These are phyloP conservation scores for Mesembryanthemum crystallinum DNA, from an alignment of 148 eudicot genomes.

Conservation along the genomic window DNA sequence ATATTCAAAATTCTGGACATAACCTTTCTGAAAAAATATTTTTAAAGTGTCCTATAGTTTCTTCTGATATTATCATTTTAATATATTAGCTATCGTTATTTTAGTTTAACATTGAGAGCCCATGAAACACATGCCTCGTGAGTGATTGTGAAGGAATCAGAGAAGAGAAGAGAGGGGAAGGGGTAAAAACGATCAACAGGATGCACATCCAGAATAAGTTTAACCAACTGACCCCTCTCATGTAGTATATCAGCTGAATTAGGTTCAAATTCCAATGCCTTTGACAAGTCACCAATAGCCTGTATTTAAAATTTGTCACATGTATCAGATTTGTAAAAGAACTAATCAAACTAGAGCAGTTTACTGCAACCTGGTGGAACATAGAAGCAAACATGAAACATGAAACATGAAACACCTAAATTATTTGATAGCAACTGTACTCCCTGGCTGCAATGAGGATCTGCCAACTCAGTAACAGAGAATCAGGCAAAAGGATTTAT, in stretches of 20 bases:
- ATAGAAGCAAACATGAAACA: neutral
- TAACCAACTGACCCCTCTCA: slow-evolving; percentile 74
- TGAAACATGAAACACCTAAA: neutral
- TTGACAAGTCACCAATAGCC: slow-evolving; percentile 93
- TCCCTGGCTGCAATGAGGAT: neutral
- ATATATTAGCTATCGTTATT: too few relatives aligned
- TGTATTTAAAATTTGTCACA: slow-evolving; percentile 28
- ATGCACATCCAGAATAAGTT: neutral
- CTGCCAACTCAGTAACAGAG: neutral
- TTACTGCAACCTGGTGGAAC: neutral
- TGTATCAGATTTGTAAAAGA: neutral
- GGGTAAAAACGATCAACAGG: neutral
- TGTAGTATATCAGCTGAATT: slow-evolving; percentile 80
- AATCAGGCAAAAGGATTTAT: too few relatives aligned
- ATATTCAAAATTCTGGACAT: too few relatives aligned
- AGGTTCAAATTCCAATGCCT: slow-evolving; percentile 88
- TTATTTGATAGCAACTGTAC: neutral
- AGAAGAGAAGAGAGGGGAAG: neutral
- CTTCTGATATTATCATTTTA: too few relatives aligned
- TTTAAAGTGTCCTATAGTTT: too few relatives aligned
- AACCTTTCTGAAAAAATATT: too few relatives aligned
- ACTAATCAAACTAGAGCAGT: neutral
- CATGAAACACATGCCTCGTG: too few relatives aligned
- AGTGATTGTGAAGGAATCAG: neutral
- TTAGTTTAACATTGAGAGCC: too few relatives aligned